Evolutionary conservation across 2,329 filamentous ascomycete genomes (phyloP), one percentile per base, ranked within the genome.

Genomic region (Ceratocystis ficicola): DNA sequence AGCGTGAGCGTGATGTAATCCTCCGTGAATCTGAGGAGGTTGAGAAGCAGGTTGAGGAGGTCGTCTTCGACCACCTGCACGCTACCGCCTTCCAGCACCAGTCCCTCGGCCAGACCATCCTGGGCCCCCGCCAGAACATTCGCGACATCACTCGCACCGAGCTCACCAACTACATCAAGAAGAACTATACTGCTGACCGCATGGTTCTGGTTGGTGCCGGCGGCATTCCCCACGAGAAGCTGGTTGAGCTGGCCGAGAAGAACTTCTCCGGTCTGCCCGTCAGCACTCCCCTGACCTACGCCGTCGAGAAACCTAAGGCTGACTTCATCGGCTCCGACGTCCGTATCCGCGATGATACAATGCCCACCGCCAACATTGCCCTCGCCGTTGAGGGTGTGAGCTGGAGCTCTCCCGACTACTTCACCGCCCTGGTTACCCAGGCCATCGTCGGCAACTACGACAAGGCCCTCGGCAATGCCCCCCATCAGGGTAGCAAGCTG

Each of bases 381-480:
- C 91, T 99, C 74, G 93, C 94, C 68, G 94, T 99, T 62, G 94
- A 99, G 83, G 94, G 94, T 86, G 94, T 99, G 66, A 95, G 91
- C 87, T 99, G 94, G 94, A 95, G 90, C 81, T 93, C 96, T 72
- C 89, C 95, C 69, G 93, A 97, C 80, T 99, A 99, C 85, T 99
- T 96, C 82, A 96, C 94, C 72, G 95, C 89, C 69, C 84, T 99
- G 67, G 93, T 99, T 71, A 90, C 94, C 67, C 94, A 99, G 83
- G 94, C 94, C 73, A 97, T 99, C 72, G 92, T 99, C 71, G 94
- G 94, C 75, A 99, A 99, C 86, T 99, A 95, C 86, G 94, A 99
- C 81, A 94, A 94, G 80, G 89, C 94, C 72, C 93, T 97, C 86
- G 94, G 95, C 75, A 96, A 94, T 78, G 94, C 94, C 68, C 88